Evolutionary conservation across 495 filamentous ascomycete genomes (phyloP).

Genomic region (Usnea hakonensis): DNA sequence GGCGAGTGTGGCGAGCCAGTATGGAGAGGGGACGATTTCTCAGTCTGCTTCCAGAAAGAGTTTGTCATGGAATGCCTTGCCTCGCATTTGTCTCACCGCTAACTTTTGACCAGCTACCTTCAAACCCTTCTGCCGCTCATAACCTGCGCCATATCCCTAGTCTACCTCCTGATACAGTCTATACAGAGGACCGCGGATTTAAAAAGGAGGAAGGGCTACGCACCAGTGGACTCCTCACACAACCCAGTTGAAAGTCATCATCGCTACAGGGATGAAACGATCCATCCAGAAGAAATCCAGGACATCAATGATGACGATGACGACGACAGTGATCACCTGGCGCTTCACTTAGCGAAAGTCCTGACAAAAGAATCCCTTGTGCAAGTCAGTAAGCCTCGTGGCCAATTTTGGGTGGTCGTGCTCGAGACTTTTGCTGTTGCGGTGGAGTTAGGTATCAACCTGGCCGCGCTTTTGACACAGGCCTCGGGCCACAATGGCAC

Average conservation of each 20-base stretch:
- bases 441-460: constrained; percentile 60
- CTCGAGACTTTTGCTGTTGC: constrained; percentile 69
- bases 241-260: constrained; percentile 29
- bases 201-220: constrained; percentile 45
- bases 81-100: constrained; percentile 15
- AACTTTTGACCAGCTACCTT: constrained; percentile 59
- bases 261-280: constrained; percentile 35
- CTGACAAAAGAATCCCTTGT: constrained; percentile 55
- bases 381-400: constrained; percentile 69
- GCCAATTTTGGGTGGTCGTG: constrained; percentile 58
- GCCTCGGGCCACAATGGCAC: constrained; percentile 48
- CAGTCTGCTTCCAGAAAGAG: constrained; percentile 81
- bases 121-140: constrained; percentile 74
- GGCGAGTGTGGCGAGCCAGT: constrained; percentile 69
- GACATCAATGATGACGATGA: constrained; percentile 35
- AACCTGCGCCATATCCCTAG: constrained; percentile 59
- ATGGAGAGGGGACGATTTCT: constrained; percentile 86
- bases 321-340: constrained; percentile 59
- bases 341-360: constrained; percentile 56
- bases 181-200: constrained; percentile 40
- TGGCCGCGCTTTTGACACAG: constrained; percentile 48
- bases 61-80: constrained; percentile 38
- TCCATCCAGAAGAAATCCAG: constrained; percentile 13
- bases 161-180: constrained; percentile 52
- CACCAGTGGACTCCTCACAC: constrained; percentile 37